phyloP scores from a whole-genome alignment of 1,284 basidiomycete species.

The Meira nashicola region DNA sequence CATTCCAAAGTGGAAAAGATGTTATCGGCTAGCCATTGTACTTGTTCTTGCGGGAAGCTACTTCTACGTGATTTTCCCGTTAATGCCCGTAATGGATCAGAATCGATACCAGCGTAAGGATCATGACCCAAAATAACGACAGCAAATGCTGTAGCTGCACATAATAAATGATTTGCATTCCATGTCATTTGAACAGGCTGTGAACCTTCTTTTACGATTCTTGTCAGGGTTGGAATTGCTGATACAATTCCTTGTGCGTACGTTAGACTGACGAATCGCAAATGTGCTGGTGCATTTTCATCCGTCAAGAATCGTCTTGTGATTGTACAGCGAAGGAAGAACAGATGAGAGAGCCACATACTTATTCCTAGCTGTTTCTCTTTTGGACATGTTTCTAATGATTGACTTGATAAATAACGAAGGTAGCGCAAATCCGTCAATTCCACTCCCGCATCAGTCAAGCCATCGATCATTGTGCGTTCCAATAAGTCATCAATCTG shows the following conservation, averaged over 20 bases:
- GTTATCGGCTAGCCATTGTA: neutral
- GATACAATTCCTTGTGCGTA: neutral
- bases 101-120: neutral
- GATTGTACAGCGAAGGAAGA: neutral
- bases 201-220: neutral
- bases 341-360: neutral
- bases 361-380: neutral
- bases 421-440: neutral
- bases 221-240: neutral
- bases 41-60: neutral
- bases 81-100: neutral
- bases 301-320: slow-evolving; percentile 1
- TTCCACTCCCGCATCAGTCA: neutral
- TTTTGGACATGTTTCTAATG: neutral
- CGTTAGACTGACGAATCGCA: neutral
- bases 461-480: neutral
- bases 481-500: neutral
- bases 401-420: neutral
- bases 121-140: neutral
- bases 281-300: neutral
- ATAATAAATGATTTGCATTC: slow-evolving; percentile 1
- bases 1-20: slow-evolving; percentile 1
- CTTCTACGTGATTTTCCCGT: neutral
- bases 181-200: neutral
- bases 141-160: neutral